Base-by-base conservation (phyloP, 1,284 basidiomycete species). In the Tetrapyrgos nigripes region DNA sequence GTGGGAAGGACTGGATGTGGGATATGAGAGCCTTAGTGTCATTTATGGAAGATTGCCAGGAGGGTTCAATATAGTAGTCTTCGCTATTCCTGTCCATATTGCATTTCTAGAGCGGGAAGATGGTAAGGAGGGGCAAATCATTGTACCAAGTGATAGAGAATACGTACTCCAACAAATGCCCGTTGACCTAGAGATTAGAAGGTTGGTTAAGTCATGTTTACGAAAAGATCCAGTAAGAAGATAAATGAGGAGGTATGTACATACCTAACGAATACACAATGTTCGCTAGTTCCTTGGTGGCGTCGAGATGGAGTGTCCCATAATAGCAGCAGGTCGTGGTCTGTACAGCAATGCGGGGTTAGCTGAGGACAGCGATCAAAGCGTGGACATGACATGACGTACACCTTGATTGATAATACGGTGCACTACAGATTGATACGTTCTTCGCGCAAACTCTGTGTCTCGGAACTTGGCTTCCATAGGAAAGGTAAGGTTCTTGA, bases 291-390 rank as follows among this genome's bases (percentile, higher is more conserved):
- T 86, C 77, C 73, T 92, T 93, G 9, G 93, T 93, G 0, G 91
- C 85, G 60, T 92, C 89, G 19, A 90, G 76, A 73, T 99, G 94
- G 4, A 97, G 73, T 0, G 89, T 91, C 11, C 88, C 93, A 72
- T 94, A 98, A 74, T 97, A 97, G 73, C 94, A 97, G 64, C 91
- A 93, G 0, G 95, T 97, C 0, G 96, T 97, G 0, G 95, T 97
- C 93, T 94, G 37, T n/a, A 35, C 51, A 54, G 19, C 49, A 29
- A 10, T 24, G 6, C 47, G 21, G 49, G 27, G 46, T 47, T 31
- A 50, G 40, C 49, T 31, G 21, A 40, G 31, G 23, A 19, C 17
- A 23, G 55, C 29, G 53, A 21, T 47, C 21, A 40, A n/a, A 40
- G 19, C 37, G 17, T n/a, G 33, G 43, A 53, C 48, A 40, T 43